Evolutionary conservation across 208 protist genomes (phyloP).

Genomic region (Trypanosoma conorhini): DNA sequence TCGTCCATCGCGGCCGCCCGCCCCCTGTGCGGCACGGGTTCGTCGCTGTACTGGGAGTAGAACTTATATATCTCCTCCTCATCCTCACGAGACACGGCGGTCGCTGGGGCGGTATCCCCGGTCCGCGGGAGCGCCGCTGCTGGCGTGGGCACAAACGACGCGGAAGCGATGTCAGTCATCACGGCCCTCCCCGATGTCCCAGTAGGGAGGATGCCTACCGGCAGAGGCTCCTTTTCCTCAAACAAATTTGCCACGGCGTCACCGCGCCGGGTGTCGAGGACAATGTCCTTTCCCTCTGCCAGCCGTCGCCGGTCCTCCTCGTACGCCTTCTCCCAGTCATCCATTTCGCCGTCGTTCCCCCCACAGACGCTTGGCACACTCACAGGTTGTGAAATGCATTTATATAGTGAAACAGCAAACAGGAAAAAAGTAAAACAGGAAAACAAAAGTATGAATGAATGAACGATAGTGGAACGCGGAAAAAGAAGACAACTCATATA

Average conservation of each 20-base stretch:
- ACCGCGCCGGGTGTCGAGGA: not conserved
- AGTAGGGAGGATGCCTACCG: too few relatives aligned
- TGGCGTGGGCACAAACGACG: not conserved
- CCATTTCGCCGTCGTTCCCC: conserved; percentile 11
- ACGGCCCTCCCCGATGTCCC: not conserved
- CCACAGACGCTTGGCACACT: not conserved
- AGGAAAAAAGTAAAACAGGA: conserved; percentile 9
- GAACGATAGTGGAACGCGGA: too few relatives aligned
- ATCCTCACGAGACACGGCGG: not conserved
- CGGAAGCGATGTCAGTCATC: not conserved
- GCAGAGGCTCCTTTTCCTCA: conserved; percentile 3
- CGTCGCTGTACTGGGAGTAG: conserved; percentile 15
- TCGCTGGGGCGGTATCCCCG: not conserved
- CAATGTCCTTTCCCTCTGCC: conserved; percentile 16
- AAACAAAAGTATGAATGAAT: not conserved
- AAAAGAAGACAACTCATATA: not conserved
- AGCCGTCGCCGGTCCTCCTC: conserved; percentile 28
- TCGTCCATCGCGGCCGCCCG: not conserved
- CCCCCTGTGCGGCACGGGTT: not conserved
- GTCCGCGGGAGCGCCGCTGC: not conserved
- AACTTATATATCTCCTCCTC: conserved; percentile 7
- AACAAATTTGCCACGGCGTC: conserved; percentile 6
- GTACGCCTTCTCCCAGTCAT: conserved; percentile 31
- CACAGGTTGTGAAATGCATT: conserved; percentile 7
- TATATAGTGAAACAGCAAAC: conserved; percentile 11